Evolutionary conservation across 2,329 filamentous ascomycete genomes (phyloP), one percentile per base, ranked within the genome.

Genomic region (Calycina marina): DNA sequence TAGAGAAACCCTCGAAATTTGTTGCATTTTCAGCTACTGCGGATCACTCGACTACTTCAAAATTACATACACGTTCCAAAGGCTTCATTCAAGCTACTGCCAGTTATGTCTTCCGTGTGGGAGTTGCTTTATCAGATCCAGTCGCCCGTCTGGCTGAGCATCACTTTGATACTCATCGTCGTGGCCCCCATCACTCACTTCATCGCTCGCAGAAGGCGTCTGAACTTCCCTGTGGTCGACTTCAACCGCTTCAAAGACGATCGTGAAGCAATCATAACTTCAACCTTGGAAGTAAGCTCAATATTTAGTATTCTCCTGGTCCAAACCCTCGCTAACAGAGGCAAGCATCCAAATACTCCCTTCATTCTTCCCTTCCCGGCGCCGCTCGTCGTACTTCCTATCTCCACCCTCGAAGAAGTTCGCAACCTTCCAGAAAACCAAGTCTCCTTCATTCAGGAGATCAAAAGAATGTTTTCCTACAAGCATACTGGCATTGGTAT

Each of bases 301-400:
- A n/a, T n/a, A n/a, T n/a, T n/a, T n/a, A n/a, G n/a, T n/a, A n/a
- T n/a, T n/a, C n/a, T n/a, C n/a, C n/a, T n/a, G n/a, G n/a, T n/a
- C n/a, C n/a, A n/a, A n/a, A n/a, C n/a, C n/a, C n/a, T n/a, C n/a
- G n/a, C n/a, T n/a, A n/a, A n/a, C n/a, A n/a, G n/a, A n/a, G n/a
- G n/a, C n/a, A 9, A 33, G 31, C 28, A 33, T 17, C 31, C 31
- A 8, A 22, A 33, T 33, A 33, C 31, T 18, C 31, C 31, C 5
- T 33, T 33, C 20, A 16, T 33, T 5, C 11, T 33, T 6, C 26
- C 10, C 11, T 6, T 15, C 2, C 12, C 12, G 12, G 8, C 40
- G 20, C 38, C 43, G 8, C 18, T 40, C 5, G 43, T 49, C 8
- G 37, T 49, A 14, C 39, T 49, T n/a, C 47, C 45, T 11, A 34